Evolutionary conservation across 495 filamentous ascomycete species (phyloP).

Genomic region (Viridothelium virens): DNA sequence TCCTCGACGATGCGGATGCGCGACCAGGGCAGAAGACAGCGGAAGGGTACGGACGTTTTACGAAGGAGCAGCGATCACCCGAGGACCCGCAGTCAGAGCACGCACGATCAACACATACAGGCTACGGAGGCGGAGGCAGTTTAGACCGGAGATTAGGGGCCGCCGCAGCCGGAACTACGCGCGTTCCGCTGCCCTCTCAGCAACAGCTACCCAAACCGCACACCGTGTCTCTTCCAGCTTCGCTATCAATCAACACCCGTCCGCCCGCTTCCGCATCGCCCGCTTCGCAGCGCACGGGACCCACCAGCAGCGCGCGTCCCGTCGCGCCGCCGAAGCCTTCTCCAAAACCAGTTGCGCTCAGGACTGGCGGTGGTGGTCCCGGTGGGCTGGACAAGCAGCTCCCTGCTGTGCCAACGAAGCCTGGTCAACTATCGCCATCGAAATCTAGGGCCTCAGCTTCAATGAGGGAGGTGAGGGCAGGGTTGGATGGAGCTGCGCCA

Average conservation of each 20-base stretch:
- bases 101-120: background rate
- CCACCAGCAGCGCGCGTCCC: constrained; percentile 28
- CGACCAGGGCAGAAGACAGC: constrained; percentile 61
- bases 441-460: background rate
- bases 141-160: background rate
- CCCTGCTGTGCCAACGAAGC: constrained; percentile 22
- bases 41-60: constrained; percentile 80
- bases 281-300: background rate
- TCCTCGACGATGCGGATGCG: constrained; percentile 64
- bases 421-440: background rate
- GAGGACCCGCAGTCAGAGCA: constrained; percentile 16
- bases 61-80: constrained; percentile 42
- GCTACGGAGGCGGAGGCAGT: background rate
- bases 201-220: constrained; percentile 7
- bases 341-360: constrained; percentile 45
- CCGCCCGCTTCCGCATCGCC: constrained; percentile 20
- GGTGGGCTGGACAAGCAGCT: constrained; percentile 21
- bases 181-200: too few species aligned
- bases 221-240: background rate
- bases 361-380: constrained; percentile 34
- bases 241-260: background rate
- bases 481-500: constrained; percentile 17
- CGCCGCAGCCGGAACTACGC: too few species aligned
- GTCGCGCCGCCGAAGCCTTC: constrained; percentile 48
- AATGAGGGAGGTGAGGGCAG: background rate